Evolutionary conservation across 129 eudicot genomes (phyloP), one percentile per base, ranked within the genome.

Genomic region (Escallonia herrerae): DNA sequence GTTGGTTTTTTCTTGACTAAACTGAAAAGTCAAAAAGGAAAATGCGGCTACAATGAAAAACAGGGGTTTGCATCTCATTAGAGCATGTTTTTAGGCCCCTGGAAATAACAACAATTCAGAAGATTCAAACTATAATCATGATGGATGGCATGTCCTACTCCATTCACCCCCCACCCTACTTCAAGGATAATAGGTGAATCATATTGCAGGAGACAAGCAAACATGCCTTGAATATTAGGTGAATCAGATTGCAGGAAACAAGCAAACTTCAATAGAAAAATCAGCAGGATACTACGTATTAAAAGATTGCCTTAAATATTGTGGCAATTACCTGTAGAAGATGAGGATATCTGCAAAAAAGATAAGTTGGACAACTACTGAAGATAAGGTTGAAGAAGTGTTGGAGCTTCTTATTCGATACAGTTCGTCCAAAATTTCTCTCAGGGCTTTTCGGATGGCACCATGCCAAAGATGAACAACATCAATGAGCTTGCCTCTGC

Each of bases 341-440:
- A 89, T 80, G 58, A 93, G 82, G 69, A 87, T 79, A 67, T 93
- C 91, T 55, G 82, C 72, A 62, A 88, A 60, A 66, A 93, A 93
- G 51, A 80, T 86, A 47, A 93, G 77, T 75, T 82, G 96, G n/a
- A 82, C 77, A 50, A 86, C 43, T 55, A 79, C 78, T 47, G 86
- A 76, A 64, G 71, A 66, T 55, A 88, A 72, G 60, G 69, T 74
- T 69, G 98, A 85, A 58, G 66, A 43, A 57, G 58, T 56, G 50
- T 65, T 51, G 56, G 87, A 79, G 53, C 75, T 83, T 71, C 75
- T 74, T 59, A 88, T 59, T 59, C 71, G 76, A 69, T 73, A 57
- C 22, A 93, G 75, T 77, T 86, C 96, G 38, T 79, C 73, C 47
- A 84, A 46, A 52, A 80, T 77, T 50, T 75, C 82, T 49, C 72